Conservation (phyloP, 1,284 basidiomycete genomes). For the Sanguinoderma infundibulare region DNA sequence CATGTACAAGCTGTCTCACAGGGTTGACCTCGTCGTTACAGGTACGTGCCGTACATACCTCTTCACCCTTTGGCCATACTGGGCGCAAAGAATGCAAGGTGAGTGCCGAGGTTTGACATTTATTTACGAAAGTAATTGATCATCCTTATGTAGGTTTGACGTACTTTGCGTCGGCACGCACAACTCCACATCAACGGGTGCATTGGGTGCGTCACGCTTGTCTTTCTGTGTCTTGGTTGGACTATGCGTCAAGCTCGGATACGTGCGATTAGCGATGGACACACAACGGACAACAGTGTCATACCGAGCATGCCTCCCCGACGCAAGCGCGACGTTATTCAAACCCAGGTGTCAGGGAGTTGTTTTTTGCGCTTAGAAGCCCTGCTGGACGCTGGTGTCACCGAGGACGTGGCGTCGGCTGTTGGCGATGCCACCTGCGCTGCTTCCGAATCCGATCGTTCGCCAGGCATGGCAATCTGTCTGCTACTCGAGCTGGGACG, state of each 20-base stretch:
- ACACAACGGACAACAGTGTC: slow-evolving; percentile 9
- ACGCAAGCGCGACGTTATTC: not conserved
- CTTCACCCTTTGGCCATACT: not conserved
- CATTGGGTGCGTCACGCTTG: no score
- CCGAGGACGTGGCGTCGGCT: no score
- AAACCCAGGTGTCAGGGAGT: not conserved
- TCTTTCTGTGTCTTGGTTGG: not conserved
- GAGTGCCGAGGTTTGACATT: not conserved
- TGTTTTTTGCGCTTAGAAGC: not conserved
- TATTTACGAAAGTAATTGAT: not conserved
- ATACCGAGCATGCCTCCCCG: not conserved
- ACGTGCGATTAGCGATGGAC: slow-evolving; percentile 2
- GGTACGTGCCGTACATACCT: not conserved
- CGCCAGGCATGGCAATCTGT: not conserved
- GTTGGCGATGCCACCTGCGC: no score
- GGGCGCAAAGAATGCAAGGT: not conserved
- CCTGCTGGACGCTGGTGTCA: no score
- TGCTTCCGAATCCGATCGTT: not conserved
- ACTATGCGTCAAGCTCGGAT: not conserved
- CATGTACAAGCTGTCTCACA: not conserved
- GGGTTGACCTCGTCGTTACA: not conserved
- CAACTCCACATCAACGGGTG: not conserved
- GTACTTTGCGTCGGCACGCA: not conserved
- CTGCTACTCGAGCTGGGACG: not conserved
- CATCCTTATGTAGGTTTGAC: not conserved